phyloP scores from a whole-genome alignment of 2,329 filamentous ascomycete species.

The Diaporthe batatas region DNA sequence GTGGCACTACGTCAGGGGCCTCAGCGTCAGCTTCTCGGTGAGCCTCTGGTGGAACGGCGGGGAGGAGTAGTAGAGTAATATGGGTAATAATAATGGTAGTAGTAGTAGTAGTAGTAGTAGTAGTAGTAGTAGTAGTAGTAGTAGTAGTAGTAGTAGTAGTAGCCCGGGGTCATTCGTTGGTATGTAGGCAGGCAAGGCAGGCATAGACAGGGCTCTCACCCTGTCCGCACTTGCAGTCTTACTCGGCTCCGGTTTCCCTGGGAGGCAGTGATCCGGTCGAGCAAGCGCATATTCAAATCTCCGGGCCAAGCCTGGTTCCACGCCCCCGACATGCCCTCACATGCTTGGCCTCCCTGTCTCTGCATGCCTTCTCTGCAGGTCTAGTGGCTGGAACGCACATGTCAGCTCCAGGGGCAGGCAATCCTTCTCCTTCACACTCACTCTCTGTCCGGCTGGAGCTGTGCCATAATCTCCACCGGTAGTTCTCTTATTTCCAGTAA shows the following conservation, averaged over 20 bases:
- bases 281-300: not conserved
- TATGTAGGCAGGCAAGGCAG: too few relatives aligned
- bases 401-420: not conserved
- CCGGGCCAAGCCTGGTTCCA: not conserved
- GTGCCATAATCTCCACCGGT: not conserved
- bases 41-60: constrained; percentile 92
- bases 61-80: not conserved
- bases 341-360: not conserved
- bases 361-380: not conserved
- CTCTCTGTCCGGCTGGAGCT: not conserved
- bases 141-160: not conserved
- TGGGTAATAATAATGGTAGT: not conserved
- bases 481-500: not conserved
- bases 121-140: not conserved
- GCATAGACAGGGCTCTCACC: not conserved
- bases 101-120: not conserved
- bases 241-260: constrained; percentile 18
- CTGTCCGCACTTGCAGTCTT: not conserved
- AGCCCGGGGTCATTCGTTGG: not conserved
- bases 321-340: not conserved
- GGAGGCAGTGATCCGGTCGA: not conserved
- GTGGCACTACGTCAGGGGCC: constrained; percentile 96
- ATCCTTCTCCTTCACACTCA: not conserved
- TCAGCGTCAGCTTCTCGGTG: constrained; percentile 91
- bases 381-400: not conserved